Conservation (phyloP, 208 protist species). For the Wallacemonas sp. region DNA sequence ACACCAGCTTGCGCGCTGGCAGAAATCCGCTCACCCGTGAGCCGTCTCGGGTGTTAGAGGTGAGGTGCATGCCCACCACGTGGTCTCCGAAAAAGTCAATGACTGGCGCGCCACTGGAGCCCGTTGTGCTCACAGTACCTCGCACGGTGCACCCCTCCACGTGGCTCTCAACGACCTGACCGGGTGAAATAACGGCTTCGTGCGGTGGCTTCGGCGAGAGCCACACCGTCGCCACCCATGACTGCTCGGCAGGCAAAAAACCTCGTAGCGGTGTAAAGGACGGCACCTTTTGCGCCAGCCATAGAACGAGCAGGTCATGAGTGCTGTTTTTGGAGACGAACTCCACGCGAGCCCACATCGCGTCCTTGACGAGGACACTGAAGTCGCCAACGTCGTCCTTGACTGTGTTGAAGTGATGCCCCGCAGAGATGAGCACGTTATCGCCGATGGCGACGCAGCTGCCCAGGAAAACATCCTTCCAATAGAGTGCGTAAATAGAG, state of each 20-base stretch:
- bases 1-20: conserved; percentile 65
- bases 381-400: conserved; percentile 85
- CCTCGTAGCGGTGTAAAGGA: conserved; percentile 47
- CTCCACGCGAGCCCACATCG: conserved; percentile 36
- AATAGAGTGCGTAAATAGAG: conserved; percentile 75
- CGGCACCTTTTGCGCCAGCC: conserved; percentile 41
- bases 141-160: conserved; percentile 44
- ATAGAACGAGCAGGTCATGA: conserved; percentile 70
- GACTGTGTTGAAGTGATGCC: conserved; percentile 76
- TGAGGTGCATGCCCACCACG: conserved; percentile 82
- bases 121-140: conserved; percentile 78
- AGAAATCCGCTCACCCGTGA: conserved; percentile 82
- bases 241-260: conserved; percentile 47
- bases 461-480: conserved; percentile 67
- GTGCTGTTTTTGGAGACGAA: conserved; percentile 63
- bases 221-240: conserved; percentile 75
- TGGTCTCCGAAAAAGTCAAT: conserved; percentile 77
- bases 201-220: conserved; percentile 77
- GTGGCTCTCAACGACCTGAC: conserved; percentile 69
- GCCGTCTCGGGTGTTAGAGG: conserved; percentile 75
- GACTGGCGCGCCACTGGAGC: conserved; percentile 81
- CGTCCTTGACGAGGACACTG: conserved; percentile 36
- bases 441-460: conserved; percentile 70
- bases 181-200: conserved; percentile 69
- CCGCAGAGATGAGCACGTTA: conserved; percentile 62